Evolutionary conservation across 1,284 basidiomycete species (phyloP), one percentile per base, ranked within the genome.

Genomic region (Malassezia sympodialis): DNA sequence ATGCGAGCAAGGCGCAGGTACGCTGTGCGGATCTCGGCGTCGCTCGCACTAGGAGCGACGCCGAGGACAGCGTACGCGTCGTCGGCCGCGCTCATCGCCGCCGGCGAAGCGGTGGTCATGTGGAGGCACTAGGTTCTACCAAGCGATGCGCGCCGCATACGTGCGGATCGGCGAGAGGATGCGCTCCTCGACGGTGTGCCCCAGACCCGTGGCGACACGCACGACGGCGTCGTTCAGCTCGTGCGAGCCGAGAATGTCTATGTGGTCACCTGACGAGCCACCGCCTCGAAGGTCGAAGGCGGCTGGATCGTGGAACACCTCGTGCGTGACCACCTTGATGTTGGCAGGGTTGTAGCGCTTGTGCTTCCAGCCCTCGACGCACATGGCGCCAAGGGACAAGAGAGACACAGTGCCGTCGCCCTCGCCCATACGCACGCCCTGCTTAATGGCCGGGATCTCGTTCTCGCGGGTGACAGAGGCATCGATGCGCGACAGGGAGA

Each of bases 351-450:
- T 98, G 87, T 90, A 98, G 48, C 84, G 80, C 60, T 81, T 80
- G 52, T 84, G 80, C 76, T 90, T 89, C 93, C 93, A 96, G 3
- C 90, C 93, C 37, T 68, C 58, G 68, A 88, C 87, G 69, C 93
- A 96, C 90, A 98, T 96, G 7, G 87, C 84, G 8, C 91, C 93
- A 32, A 96, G 79, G 63, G 87, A 89, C 15, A 96, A 75, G 17
- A 94, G 78, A 57, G 86, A 85, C 6, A 96, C 93, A 1, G 94
- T 98, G 4, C 94, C 94, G 75, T 98, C 94, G 21, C 93, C 93
- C 39, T 75, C 70, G 24, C 69, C 69, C 56, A 73, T 61, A 44
- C 68, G 65, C 52, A 63, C 69, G 4, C 72, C 73, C 0, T 69
- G 34, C 0, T 66, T 51, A 5, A 69, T 63, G 21, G 61, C 62